Conservation (phyloP, 331 rosid genomes). For the Cydonia oblonga region DNA sequence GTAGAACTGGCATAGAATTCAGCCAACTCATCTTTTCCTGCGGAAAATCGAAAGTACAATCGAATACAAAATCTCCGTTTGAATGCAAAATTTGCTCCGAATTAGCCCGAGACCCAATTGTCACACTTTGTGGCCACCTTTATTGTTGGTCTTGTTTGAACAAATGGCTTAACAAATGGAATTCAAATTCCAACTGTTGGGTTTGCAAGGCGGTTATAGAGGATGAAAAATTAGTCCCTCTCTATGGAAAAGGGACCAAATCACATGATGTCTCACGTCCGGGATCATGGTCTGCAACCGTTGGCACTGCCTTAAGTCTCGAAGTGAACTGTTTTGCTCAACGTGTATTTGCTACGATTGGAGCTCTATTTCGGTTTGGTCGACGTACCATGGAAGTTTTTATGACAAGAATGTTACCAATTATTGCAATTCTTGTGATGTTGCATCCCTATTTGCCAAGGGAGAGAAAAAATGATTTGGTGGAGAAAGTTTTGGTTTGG, state of each 20-base stretch:
- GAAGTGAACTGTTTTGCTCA: not conserved
- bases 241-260: slow-evolving; percentile 13
- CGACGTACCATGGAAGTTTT: not conserved
- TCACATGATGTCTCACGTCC: not conserved
- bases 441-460: slow-evolving; percentile 4
- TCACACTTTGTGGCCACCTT: slow-evolving; percentile 7
- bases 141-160: slow-evolving; percentile 2
- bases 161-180: slow-evolving; percentile 19
- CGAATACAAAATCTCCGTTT: not conserved
- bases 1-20: not conserved
- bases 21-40: not conserved
- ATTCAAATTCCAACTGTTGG: slow-evolving; percentile 8
- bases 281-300: not conserved
- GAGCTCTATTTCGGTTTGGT: not conserved
- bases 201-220: slow-evolving; percentile 23
- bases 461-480: not conserved
- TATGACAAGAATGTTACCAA: not conserved
- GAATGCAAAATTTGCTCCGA: slow-evolving; percentile 1
- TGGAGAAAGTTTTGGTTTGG: not conserved
- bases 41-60: not conserved
- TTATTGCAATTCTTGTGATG: not conserved
- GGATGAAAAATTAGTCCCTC: slow-evolving; percentile 19
- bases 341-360: not conserved
- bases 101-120: not conserved
- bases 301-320: not conserved